These are phyloP conservation scores for Chalaropsis thielavioides DNA, from an alignment of 2,329 filamentous ascomycete species.

Conservation along the genomic window DNA sequence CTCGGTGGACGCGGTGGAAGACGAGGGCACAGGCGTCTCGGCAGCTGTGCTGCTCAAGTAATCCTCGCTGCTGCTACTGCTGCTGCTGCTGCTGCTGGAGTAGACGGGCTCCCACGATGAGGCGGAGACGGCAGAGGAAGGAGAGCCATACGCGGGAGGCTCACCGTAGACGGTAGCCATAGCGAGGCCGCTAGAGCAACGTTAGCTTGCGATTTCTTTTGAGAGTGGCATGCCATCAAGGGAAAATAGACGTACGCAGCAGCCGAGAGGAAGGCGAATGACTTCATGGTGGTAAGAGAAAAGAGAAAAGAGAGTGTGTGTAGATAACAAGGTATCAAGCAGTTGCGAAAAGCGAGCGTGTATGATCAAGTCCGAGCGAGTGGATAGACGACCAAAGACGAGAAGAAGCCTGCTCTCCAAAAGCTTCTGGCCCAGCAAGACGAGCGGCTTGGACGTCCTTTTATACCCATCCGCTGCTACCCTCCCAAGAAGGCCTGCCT, in stretches of 20 bases:
- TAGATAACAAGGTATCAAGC: conserved; percentile 3
- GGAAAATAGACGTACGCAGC: conserved; percentile 4
- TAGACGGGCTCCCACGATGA: neutral
- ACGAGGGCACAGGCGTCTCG: neutral
- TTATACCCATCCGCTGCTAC: neutral
- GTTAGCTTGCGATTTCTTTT: neutral
- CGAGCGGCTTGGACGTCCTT: neutral
- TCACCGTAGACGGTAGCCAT: conserved; percentile 12
- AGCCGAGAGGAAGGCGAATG: conserved; percentile 8
- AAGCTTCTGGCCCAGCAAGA: neutral
- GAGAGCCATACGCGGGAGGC: neutral
- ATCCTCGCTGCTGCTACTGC: neutral
- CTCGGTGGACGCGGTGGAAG: too few species aligned
- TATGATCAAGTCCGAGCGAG: neutral
- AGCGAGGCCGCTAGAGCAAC: conserved; percentile 6
- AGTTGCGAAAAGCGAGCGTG: conserved; percentile 2
- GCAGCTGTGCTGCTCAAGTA: neutral
- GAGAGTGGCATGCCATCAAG: neutral
- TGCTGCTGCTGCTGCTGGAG: neutral
- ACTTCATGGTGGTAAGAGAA: conserved; percentile 13
- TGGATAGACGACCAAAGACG: neutral
- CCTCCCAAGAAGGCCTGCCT: too few species aligned
- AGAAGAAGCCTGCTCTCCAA: neutral
- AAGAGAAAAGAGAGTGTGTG: conserved; percentile 8
- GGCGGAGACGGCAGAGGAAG: neutral